Evolutionary conservation across 257 asterid species (phyloP), one percentile per base, ranked within the genome.

Genomic region (Buddleja alternifolia): DNA sequence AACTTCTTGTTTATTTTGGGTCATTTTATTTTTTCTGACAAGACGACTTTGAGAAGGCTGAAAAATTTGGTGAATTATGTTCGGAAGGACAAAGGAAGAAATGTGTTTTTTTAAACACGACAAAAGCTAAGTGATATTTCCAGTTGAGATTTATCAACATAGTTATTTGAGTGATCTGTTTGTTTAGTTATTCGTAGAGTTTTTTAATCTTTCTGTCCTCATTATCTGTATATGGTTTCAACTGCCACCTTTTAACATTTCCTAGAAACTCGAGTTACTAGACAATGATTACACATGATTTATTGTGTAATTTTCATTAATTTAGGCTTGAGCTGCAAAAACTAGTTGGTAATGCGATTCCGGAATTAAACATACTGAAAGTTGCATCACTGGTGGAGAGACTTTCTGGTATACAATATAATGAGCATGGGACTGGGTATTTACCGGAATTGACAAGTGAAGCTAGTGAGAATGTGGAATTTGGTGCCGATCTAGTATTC

Each of bases 401-500:
- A 72, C 90, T 93, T 78, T 85, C 81, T 36, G 74, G 75, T 51
- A 68, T 88, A 74, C 96, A 87, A 78, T 82, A 73, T 46, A 72
- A 65, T 55, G 85, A 77, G 47, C 71, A 76, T 15, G 86, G 79
- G 71, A 47, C 73, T 54, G 67, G 46, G 58, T 23, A 56, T 81
- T 51, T 64, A 21, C 79, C 77, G 14, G 84, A 83, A 75, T 50
- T 63, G 69, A 63, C 61, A 44, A 83, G 78, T 66, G 89, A 68
- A 61, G 76, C 32, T 56, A 75, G 53, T 10, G 88, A 80, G 73
- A 90, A 76, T 41, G 56, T 74, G 45, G 99, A 93, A 85, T 93
- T 93, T 82, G 99, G 99, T 58, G 82, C 93, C 44, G 95, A 93
- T 67, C 87, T 93, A 57, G 82, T 73, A 59, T 93, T 93, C 76